A percentile compares a stretch with the other conserved stretches of the same genome.
Evolutionary conservation across 2,329 filamentous ascomycete species (phyloP).

Genomic region (Sporothrix luriei): DNA sequence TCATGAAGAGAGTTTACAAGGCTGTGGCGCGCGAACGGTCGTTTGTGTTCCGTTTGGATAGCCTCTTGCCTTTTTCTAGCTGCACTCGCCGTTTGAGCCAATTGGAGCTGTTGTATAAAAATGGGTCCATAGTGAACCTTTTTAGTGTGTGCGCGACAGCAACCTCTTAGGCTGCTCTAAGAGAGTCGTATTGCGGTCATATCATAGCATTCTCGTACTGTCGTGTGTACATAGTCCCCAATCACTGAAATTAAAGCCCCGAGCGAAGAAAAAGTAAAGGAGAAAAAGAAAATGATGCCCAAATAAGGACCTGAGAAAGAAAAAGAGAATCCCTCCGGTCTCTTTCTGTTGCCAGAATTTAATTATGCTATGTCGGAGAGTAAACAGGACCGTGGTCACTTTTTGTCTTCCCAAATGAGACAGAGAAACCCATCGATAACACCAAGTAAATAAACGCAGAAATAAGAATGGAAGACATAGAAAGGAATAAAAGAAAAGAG

Average conservation of each 20-base stretch:
- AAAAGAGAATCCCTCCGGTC: neutral
- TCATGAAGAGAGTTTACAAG: neutral
- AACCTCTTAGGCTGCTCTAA: no score
- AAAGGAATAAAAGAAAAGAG: neutral
- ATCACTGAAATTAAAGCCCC: no score
- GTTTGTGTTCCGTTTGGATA: conserved; percentile 18
- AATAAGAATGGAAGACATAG: neutral
- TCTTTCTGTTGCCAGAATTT: conserved; percentile 15
- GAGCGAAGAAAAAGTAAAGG: no score
- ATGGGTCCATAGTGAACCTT: neutral
- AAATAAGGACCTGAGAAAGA: neutral
- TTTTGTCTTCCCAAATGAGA: conserved; percentile 21
- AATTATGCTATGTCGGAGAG: conserved; percentile 8
- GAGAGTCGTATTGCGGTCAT: no score
- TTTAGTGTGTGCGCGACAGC: no score
- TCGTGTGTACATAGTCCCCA: no score
- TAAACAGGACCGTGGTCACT: neutral
- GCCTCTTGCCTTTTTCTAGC: conserved; percentile 16
- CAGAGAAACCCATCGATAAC: neutral
- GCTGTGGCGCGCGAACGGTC: conserved; percentile 7
- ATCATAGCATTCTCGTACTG: no score
- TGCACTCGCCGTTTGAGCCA: neutral
- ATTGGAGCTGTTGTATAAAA: neutral
- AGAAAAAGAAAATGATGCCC: neutral
- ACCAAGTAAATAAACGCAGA: conserved; percentile 1